Conservation (phyloP, 2,329 filamentous ascomycete genomes). For the Lachnellula subtilissima region DNA sequence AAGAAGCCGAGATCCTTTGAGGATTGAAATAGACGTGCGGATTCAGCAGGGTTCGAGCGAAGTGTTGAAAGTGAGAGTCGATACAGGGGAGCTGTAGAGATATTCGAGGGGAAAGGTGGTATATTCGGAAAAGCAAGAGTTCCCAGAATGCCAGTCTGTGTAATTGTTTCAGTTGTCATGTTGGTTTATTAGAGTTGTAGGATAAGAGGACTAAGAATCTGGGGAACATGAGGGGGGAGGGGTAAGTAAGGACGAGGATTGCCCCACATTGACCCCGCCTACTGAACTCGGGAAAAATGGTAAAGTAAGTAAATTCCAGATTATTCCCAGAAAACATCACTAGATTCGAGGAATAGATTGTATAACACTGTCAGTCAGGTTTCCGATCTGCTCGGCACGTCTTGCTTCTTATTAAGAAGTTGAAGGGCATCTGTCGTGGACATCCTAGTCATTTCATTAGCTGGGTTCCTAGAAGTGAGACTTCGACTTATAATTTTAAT, state of each 20-base stretch:
- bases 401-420: too few relatives aligned
- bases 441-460: too few relatives aligned
- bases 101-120: constrained; percentile 16
- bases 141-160: background rate
- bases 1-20: constrained; percentile 27
- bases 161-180: constrained; percentile 12
- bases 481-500: too few relatives aligned
- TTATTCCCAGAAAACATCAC: background rate
- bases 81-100: background rate
- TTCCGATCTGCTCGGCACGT: too few relatives aligned
- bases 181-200: background rate
- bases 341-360: background rate
- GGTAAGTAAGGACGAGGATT: background rate
- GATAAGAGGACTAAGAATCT: background rate
- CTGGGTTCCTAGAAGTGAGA: too few relatives aligned
- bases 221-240: background rate
- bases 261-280: background rate
- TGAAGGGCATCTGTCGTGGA: too few relatives aligned
- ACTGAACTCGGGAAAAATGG: background rate
- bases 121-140: constrained; percentile 9
- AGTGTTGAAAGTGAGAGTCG: background rate
- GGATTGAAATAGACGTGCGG: constrained; percentile 16
- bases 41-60: constrained; percentile 6
- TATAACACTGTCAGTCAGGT: too few relatives aligned
- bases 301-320: background rate